A percentile compares a stretch with the other conserved stretches of the same genome.
Evolutionary conservation across 306 rosid genomes (phyloP).

Genomic region (Malus sieversii): DNA sequence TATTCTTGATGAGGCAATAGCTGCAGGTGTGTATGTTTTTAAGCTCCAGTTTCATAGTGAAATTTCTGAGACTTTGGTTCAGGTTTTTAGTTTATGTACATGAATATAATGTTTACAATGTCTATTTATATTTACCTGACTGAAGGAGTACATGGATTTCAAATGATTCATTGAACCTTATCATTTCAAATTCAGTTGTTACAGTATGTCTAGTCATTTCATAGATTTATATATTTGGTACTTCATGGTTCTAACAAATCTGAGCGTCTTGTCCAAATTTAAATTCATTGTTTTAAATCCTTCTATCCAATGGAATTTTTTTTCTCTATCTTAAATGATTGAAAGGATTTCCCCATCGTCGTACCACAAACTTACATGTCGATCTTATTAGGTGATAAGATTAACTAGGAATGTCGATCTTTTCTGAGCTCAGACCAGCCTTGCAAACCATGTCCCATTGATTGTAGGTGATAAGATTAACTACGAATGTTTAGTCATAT

Average conservation of each 20-base stretch:
- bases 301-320: neutral
- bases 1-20: slow-evolving; percentile 61
- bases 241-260: neutral
- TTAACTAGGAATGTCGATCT: neutral
- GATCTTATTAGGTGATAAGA: neutral
- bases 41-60: slow-evolving; percentile 6
- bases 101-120: neutral
- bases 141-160: neutral
- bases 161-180: neutral
- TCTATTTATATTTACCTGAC: neutral
- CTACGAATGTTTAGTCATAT: neutral
- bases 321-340: neutral
- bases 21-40: slow-evolving; percentile 48
- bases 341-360: neutral
- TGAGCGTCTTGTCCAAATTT: neutral
- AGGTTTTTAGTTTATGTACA: neutral
- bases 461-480: neutral
- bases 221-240: neutral
- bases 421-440: neutral
- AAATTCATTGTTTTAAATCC: neutral
- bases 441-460: neutral
- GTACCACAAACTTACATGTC: neutral
- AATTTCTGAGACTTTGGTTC: neutral
- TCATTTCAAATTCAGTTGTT: no score
- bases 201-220: neutral